Conservation (phyloP, 2,329 filamentous ascomycete genomes). For the Metarhizium humberi region DNA sequence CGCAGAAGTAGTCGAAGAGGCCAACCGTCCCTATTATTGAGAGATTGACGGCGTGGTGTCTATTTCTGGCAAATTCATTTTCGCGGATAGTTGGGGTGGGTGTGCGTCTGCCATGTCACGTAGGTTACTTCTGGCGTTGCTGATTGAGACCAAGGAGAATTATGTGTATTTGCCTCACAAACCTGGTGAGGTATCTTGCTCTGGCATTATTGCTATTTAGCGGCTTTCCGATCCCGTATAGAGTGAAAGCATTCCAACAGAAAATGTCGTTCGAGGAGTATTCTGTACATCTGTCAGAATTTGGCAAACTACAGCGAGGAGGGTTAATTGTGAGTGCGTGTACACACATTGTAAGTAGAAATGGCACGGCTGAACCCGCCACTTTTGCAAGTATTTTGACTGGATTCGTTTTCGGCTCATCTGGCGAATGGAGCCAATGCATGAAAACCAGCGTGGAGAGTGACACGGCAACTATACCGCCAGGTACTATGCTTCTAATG, state of each 20-base stretch:
- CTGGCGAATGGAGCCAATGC: constrained; percentile 14
- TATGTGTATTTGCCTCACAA: background rate
- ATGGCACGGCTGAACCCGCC: constrained; percentile 38
- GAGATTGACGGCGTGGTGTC: too few relatives aligned
- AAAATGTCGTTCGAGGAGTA: constrained; percentile 44
- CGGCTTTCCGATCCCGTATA: constrained; percentile 24
- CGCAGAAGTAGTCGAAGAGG: too few relatives aligned
- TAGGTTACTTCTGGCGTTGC: too few relatives aligned
- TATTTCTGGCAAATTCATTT: too few relatives aligned
- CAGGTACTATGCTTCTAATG: constrained; percentile 18
- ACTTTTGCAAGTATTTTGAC: constrained; percentile 34
- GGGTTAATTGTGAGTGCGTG: constrained; percentile 3
- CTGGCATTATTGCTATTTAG: constrained; percentile 17
- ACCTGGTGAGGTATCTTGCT: background rate
- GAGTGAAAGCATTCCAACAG: constrained; percentile 40
- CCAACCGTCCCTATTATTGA: too few relatives aligned
- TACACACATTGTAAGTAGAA: constrained; percentile 52
- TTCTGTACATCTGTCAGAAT: constrained; percentile 25
- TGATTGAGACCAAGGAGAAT: background rate
- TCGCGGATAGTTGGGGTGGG: too few relatives aligned
- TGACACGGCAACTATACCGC: constrained; percentile 16
- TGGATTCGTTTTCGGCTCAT: constrained; percentile 16
- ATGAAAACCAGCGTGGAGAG: constrained; percentile 18
- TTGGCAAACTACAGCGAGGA: constrained; percentile 11
- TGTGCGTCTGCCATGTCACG: too few relatives aligned